These are phyloP conservation scores for Yamadazyma sp. DNA, from an alignment of 1,139 yeast genomes.

Conservation along the genomic window DNA sequence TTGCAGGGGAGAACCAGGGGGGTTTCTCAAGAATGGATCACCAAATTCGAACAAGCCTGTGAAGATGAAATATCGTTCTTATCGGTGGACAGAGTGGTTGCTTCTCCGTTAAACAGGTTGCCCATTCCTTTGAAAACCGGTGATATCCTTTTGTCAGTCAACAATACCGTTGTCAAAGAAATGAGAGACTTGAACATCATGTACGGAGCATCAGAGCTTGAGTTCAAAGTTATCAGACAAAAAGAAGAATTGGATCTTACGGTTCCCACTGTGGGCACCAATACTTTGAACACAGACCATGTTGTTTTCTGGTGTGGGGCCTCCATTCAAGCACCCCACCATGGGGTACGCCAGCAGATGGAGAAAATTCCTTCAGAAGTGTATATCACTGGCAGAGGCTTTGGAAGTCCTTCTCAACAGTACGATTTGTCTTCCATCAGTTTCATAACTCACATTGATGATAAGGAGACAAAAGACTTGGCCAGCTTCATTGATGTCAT, in stretches of 20 bases:
- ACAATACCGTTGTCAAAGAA: slow-evolving; percentile 62
- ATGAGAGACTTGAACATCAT: slow-evolving; percentile 67
- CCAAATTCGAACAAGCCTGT: slow-evolving; percentile 56
- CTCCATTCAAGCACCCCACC: slow-evolving; percentile 56
- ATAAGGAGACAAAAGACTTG: slow-evolving; percentile 66
- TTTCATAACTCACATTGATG: slow-evolving; percentile 88
- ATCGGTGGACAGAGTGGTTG: slow-evolving; percentile 68
- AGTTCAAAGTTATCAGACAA: slow-evolving; percentile 65
- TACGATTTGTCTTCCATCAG: slow-evolving; percentile 79
- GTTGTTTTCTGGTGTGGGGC: slow-evolving; percentile 84
- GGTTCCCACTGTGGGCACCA: slow-evolving; percentile 64
- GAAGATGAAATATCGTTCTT: slow-evolving; percentile 72
- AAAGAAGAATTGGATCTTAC: slow-evolving; percentile 48
- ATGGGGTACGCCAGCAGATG: slow-evolving; percentile 63
- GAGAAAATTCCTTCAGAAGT: slow-evolving; percentile 78
- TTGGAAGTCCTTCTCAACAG: slow-evolving; percentile 85
- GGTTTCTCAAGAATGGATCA: slow-evolving; percentile 82
- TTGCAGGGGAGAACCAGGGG: slow-evolving; percentile 83
- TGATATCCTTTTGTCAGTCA: slow-evolving; percentile 72
- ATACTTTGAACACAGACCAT: slow-evolving; percentile 60
- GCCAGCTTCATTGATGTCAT: slow-evolving; percentile 65
- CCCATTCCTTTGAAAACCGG: slow-evolving; percentile 50
- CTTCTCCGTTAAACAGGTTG: slow-evolving; percentile 32
- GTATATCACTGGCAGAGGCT: slow-evolving; percentile 68
- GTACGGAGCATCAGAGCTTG: slow-evolving; percentile 43